Evolutionary conservation across 2,329 filamentous ascomycete genomes (phyloP).

Genomic region (Paraconiothyrium brasiliense): DNA sequence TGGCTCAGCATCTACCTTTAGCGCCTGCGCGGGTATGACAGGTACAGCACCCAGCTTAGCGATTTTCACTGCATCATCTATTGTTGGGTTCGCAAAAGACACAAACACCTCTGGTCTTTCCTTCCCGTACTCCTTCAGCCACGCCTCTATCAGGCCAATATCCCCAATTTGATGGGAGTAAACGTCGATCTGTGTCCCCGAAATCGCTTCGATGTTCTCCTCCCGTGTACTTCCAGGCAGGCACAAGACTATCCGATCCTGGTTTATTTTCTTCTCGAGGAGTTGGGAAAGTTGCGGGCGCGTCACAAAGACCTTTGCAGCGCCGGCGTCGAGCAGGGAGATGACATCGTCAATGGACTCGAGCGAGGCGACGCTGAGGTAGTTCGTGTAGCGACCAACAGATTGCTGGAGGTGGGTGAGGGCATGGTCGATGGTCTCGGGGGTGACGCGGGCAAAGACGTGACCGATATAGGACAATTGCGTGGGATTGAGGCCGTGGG

Average conservation of each 20-base stretch:
- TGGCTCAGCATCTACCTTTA: slow-evolving; percentile 73
- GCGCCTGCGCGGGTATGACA: slow-evolving; percentile 73
- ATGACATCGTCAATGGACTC: slow-evolving; percentile 76
- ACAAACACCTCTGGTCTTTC: slow-evolving; percentile 61
- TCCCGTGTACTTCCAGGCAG: slow-evolving; percentile 56
- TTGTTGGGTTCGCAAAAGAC: slow-evolving; percentile 54
- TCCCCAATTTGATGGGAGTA: slow-evolving; percentile 56
- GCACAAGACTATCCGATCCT: slow-evolving; percentile 66
- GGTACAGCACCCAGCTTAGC: slow-evolving; percentile 66
- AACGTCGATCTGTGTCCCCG: slow-evolving; percentile 56
- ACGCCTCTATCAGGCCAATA: slow-evolving; percentile 54
- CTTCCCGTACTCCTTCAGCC: slow-evolving; percentile 61
- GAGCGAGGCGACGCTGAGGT: slow-evolving; percentile 79
- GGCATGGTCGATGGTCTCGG: slow-evolving; percentile 57
- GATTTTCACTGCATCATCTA: slow-evolving; percentile 54
- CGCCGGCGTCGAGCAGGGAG: slow-evolving; percentile 83
- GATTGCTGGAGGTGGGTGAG: slow-evolving; percentile 65
- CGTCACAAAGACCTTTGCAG: slow-evolving; percentile 83
- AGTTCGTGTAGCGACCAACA: slow-evolving; percentile 67
- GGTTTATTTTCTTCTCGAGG: slow-evolving; percentile 61
- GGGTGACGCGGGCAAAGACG: slow-evolving; percentile 63
- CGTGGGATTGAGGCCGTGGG: slow-evolving; percentile 61
- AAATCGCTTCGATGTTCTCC: slow-evolving; percentile 52
- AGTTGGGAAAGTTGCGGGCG: slow-evolving; percentile 71
- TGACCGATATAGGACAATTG: slow-evolving; percentile 66